phyloP scores from a whole-genome alignment of 495 filamentous ascomycete species.

The Paragyromitra xinjiangensis region DNA sequence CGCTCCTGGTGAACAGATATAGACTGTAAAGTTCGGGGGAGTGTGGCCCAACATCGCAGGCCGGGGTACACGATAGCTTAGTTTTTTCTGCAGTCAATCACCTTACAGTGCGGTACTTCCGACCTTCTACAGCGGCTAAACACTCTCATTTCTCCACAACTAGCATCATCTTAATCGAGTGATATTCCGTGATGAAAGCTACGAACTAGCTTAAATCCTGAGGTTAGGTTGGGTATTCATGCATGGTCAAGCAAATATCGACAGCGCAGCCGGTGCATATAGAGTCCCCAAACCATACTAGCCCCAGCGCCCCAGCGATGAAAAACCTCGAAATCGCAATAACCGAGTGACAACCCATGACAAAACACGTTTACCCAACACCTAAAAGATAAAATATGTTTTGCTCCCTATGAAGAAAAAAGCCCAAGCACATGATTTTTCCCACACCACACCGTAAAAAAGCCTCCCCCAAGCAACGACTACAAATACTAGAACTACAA shows the following conservation, averaged over 20 bases:
- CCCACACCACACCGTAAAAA: conserved; percentile 22
- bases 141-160: too few species aligned
- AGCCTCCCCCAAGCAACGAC: conserved; percentile 16
- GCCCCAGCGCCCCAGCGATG: not conserved
- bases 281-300: not conserved
- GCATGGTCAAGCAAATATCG: too few species aligned
- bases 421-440: conserved; percentile 19
- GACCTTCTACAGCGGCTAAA: too few species aligned
- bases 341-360: not conserved
- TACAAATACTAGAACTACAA: conserved; percentile 43
- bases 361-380: not conserved
- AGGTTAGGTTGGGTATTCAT: too few species aligned
- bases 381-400: conserved; percentile 5
- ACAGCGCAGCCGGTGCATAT: not conserved
- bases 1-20: too few species aligned
- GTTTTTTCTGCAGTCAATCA: too few species aligned
- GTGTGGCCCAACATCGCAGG: too few species aligned
- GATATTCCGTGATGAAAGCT: conserved; percentile 12
- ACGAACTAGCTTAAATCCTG: too few species aligned
- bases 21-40: too few species aligned
- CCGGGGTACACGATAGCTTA: too few species aligned
- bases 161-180: conserved; percentile 12
- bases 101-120: too few species aligned
- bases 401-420: conserved; percentile 15
- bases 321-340: not conserved